Evolutionary conservation across 78 protist species (phyloP).

Genomic region (Pelomyxa schiedti): DNA sequence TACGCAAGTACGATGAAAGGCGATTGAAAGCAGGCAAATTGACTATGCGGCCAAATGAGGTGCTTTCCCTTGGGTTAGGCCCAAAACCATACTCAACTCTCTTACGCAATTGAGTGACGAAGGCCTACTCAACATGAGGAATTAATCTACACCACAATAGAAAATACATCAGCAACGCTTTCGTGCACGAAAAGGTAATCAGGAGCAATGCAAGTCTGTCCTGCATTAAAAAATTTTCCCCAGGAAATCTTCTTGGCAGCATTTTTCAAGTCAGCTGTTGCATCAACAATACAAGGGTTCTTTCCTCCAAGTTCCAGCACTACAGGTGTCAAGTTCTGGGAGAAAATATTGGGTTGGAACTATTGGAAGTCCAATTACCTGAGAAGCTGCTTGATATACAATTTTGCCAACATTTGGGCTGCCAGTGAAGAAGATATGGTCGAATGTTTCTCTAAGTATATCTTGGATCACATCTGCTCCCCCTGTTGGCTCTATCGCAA

Average conservation of each 20-base stretch:
- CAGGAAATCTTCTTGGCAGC: constrained; percentile 45
- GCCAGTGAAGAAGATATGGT: constrained; percentile 65
- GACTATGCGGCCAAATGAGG: constrained; percentile 31
- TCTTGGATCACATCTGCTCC: background rate
- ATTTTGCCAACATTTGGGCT: constrained; percentile 47
- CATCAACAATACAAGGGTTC: constrained; percentile 70
- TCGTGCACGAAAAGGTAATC: constrained; percentile 46
- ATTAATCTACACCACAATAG: too few relatives aligned
- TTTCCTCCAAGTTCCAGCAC: constrained; percentile 92
- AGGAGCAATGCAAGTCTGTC: constrained; percentile 84
- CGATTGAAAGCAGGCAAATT: constrained; percentile 11
- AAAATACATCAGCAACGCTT: background rate
- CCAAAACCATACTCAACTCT: constrained; percentile 27
- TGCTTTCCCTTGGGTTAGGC: constrained; percentile 5
- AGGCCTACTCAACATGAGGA: too few relatives aligned
- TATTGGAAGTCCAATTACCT: background rate
- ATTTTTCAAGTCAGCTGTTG: constrained; percentile 18
- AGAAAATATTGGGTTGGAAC: background rate
- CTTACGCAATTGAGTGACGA: constrained; percentile 21
- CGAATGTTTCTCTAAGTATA: background rate
- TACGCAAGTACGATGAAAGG: constrained; percentile 7
- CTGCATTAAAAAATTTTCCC: constrained; percentile 67
- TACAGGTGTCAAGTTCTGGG: constrained; percentile 68
- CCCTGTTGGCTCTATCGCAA: background rate
- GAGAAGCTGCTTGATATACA: constrained; percentile 62